phyloP scores from a whole-genome alignment of 2,329 filamentous ascomycete genomes.

The Bipolaris gigantea region DNA sequence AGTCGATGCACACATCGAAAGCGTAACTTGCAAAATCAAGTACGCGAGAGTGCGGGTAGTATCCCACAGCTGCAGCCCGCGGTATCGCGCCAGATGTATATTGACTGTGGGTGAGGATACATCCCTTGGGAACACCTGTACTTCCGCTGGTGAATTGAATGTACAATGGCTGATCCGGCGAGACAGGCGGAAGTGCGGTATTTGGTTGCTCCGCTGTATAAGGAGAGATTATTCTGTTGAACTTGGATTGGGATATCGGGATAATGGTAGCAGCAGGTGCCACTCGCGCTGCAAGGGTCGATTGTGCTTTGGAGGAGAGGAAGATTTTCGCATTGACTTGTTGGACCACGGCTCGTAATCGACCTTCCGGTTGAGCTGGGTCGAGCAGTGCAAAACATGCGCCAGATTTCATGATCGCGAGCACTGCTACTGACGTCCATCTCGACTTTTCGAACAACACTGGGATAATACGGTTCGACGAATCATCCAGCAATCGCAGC shows the following conservation, averaged over 20 bases:
- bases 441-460: constrained; percentile 46
- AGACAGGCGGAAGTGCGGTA: constrained; percentile 30
- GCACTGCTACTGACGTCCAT: constrained; percentile 45
- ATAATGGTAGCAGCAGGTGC: constrained; percentile 37
- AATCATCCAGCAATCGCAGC: constrained; percentile 28
- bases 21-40: constrained; percentile 44
- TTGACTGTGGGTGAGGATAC: constrained; percentile 40
- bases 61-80: constrained; percentile 38
- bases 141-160: constrained; percentile 45
- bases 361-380: constrained; percentile 41
- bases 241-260: constrained; percentile 39
- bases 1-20: constrained; percentile 44
- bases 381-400: constrained; percentile 43
- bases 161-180: constrained; percentile 33
- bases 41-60: constrained; percentile 37
- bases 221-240: constrained; percentile 32
- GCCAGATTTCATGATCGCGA: constrained; percentile 47
- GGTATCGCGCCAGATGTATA: constrained; percentile 43
- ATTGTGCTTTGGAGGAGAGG: constrained; percentile 35
- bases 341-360: constrained; percentile 36
- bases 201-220: constrained; percentile 33
- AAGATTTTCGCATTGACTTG: constrained; percentile 35
- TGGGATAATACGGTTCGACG: constrained; percentile 39
- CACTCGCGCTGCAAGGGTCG: constrained; percentile 32
- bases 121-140: constrained; percentile 42